Base-by-base conservation (phyloP, 441 rosid genomes). In the Cnidoscolus chayamansa region DNA sequence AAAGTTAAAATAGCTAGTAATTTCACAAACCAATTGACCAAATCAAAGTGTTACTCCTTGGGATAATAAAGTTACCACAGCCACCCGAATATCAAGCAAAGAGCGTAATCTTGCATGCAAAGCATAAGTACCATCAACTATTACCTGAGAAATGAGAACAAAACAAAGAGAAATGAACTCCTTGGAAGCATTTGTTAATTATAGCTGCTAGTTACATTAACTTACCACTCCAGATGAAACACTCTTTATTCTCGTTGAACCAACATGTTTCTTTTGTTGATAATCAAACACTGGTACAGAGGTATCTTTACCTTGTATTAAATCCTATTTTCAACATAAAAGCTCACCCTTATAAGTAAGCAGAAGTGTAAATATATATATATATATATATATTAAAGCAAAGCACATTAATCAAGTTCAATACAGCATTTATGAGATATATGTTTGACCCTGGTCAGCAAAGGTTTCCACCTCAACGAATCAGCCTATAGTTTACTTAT, bases 101-200 rank as follows among this genome's bases (percentile, higher is more conserved):
- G 99, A 93, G 72, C 99, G 96, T 83, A 95, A 81, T 83, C 89
- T 90, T 69, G 98, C 83, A 86, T 93, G 93, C 59, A 95, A 82
- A 58, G 99, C 97, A 86, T 93, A 95, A 2, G 98, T 90, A 58
- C 99, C 99, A 85, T 95, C 99, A 80, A 95, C 97, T 82, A 93
- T 91, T 74, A 95, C 97, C 99, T 95, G 74, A 75, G 72, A 74
- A 72, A 98, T 95, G 74, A 75, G 72, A 74, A 72, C 48, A 72
- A 65, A 54, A 47, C 53, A 64, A 49, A 72, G 75, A 60, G n/a
- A 58, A 61, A 74, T 67, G 12, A 76, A 72, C 51, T 54, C 48
- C 48, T 77, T 59, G 56, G 68, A 40, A 78, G 74, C 60, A 58
- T 73, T 13, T 48, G 54, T 56, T 65, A 74, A 61, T 58, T 47